Percentiles rank a stretch among this genome's conserved stretches.
These are phyloP conservation scores for Sarcomyxa edulis DNA, from an alignment of 768 basidiomycete genomes.

Conservation along the genomic window DNA sequence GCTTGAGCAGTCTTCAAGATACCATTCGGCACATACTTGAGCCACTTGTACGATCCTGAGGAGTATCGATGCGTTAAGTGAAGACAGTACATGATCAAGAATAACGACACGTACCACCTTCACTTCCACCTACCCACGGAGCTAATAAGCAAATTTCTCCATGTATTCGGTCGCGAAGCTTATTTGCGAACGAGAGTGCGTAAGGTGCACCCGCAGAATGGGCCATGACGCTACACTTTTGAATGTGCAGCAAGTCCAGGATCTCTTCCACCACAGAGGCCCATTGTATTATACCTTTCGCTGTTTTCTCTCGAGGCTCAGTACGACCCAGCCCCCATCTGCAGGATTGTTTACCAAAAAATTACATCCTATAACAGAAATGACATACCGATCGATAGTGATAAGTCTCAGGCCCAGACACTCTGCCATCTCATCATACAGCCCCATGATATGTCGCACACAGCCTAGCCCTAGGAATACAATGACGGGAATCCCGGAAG, in stretches of 20 bases:
- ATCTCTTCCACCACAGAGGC: slow-evolving; percentile 87
- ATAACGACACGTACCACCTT: slow-evolving; percentile 75
- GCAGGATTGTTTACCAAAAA: slow-evolving; percentile 12
- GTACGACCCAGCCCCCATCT: slow-evolving; percentile 95
- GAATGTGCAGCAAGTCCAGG: slow-evolving; percentile 72
- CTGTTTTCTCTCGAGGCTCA: slow-evolving; percentile 58
- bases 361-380: slow-evolving; percentile 1
- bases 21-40: slow-evolving; percentile 92
- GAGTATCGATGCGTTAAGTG: slow-evolving; percentile 7
- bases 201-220: slow-evolving; percentile 97
- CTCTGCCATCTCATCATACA: slow-evolving; percentile 96
- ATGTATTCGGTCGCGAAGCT: slow-evolving; percentile 64
- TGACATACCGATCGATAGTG: slow-evolving; percentile 80
- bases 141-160: slow-evolving; percentile 88
- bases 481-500: slow-evolving; percentile 82
- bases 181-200: slow-evolving; percentile 83
- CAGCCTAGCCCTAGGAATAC: slow-evolving; percentile 93
- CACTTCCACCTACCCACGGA: slow-evolving; percentile 93
- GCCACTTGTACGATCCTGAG: slow-evolving; percentile 86
- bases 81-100: slow-evolving; percentile 6
- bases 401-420: slow-evolving; percentile 84
- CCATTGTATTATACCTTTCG: slow-evolving; percentile 87
- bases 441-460: slow-evolving; percentile 89
- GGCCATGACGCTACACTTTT: slow-evolving; percentile 84
- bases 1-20: slow-evolving; percentile 93